These are phyloP conservation scores for Ceratopteris richardii DNA, from an alignment of 75 land plant genomes.

Conservation along the genomic window DNA sequence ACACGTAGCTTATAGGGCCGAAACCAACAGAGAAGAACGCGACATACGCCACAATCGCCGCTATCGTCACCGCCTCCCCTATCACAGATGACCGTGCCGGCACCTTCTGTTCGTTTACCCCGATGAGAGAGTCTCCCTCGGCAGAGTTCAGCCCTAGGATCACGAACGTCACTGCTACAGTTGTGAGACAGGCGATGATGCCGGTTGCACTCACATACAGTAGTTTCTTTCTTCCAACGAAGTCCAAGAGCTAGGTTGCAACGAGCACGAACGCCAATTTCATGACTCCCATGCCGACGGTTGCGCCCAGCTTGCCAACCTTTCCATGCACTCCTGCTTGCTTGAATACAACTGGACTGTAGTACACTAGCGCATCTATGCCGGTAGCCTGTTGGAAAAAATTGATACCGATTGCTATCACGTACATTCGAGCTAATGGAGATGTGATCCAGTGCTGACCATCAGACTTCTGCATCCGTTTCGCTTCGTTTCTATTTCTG, in stretches of 20 bases:
- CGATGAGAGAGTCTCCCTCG: conserved; percentile 5
- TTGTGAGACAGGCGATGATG: conserved; percentile 63
- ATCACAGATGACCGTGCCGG: conserved; percentile 5
- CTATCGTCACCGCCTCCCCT: conserved; percentile 36
- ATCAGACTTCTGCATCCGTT: conserved; percentile 56
- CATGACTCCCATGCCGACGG: conserved; percentile 68
- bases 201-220: conserved; percentile 67
- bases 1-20: conserved; percentile 72
- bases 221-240: conserved; percentile 64
- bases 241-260: conserved; percentile 64
- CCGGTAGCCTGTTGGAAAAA: conserved; percentile 96
- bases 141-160: conserved; percentile 17
- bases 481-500: conserved; percentile 6
- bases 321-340: conserved; percentile 52
- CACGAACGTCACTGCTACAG: conserved; percentile 27
- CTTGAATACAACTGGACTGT: conserved; percentile 76
- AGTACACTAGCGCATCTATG: conserved; percentile 86
- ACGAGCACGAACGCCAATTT: conserved; percentile 75
- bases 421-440: conserved; percentile 16
- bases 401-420: conserved; percentile 41
- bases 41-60: conserved; percentile 59
- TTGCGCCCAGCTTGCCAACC: conserved; percentile 53
- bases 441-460: conserved; percentile 49
- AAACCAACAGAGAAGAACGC: conserved; percentile 82
- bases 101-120: neutral